These are phyloP conservation scores for Termitomyces sp. DNA, from an alignment of 768 basidiomycete genomes.

Conservation along the genomic window DNA sequence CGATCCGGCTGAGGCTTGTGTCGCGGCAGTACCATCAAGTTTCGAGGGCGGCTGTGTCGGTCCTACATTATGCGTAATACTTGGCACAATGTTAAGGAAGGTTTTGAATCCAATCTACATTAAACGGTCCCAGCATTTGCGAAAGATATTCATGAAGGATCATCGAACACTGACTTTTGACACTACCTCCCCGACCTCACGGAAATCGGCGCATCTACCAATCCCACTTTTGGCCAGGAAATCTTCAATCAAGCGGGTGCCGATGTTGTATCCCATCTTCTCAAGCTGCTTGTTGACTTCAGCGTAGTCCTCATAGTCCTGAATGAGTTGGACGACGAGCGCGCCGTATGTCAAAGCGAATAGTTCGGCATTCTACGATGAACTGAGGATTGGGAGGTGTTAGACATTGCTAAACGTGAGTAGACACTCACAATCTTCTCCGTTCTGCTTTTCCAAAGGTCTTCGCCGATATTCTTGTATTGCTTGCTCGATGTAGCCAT, in stretches of 20 bases:
- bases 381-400: slow-evolving; percentile 11
- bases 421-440: slow-evolving; percentile 82
- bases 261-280: slow-evolving; percentile 99
- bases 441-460: slow-evolving; percentile 89
- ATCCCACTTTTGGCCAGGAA: slow-evolving; percentile 91
- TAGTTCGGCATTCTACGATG: slow-evolving; percentile 86
- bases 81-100: slow-evolving; percentile 89
- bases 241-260: slow-evolving; percentile 93
- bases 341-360: slow-evolving; percentile 97
- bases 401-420: not conserved
- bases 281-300: slow-evolving; percentile 97
- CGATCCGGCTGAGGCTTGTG: slow-evolving; percentile 43
- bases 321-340: slow-evolving; percentile 95
- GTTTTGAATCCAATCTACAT: slow-evolving; percentile 94
- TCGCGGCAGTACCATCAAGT: slow-evolving; percentile 34
- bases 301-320: slow-evolving; percentile 97
- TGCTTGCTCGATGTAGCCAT: slow-evolving; percentile 80
- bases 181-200: slow-evolving; percentile 92
- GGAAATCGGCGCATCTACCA: slow-evolving; percentile 89
- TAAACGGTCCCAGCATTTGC: not conserved
- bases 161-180: slow-evolving; percentile 62
- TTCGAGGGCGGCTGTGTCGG: slow-evolving; percentile 46
- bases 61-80: slow-evolving; percentile 63
- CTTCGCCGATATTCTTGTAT: slow-evolving; percentile 87
- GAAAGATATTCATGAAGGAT: not conserved